These are phyloP conservation scores for Aristolochia contorta DNA, from an alignment of 164 flowering plant genomes.

Conservation along the genomic window DNA sequence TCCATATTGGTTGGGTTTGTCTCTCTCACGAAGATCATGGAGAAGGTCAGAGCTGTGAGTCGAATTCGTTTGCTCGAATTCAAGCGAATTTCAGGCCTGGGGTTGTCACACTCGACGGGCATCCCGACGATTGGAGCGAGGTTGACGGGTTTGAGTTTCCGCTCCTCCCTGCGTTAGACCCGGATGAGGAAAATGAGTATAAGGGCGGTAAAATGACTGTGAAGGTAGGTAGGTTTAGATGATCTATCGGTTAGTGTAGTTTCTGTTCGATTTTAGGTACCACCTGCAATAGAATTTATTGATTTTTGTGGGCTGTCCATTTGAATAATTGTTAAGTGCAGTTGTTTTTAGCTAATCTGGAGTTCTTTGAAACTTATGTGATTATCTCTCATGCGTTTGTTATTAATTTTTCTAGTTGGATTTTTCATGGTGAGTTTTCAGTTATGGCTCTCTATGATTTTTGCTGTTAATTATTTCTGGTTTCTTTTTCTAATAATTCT, in stretches of 20 bases:
- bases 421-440: not conserved
- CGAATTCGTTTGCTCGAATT: constrained; percentile 39
- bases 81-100: constrained; percentile 62
- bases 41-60: constrained; percentile 71
- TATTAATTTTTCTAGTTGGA: not conserved
- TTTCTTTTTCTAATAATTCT: not conserved
- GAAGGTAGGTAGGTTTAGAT: constrained; percentile 48
- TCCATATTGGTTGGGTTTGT: constrained; percentile 17
- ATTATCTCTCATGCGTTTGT: too few species aligned
- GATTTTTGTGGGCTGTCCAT: not conserved
- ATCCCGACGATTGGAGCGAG: constrained; percentile 68
- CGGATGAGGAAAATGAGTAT: constrained; percentile 65
- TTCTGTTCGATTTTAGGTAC: not conserved
- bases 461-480: not conserved
- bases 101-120: constrained; percentile 73
- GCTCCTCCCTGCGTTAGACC: constrained; percentile 89
- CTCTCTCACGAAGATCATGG: constrained; percentile 55
- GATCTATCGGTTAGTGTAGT: not conserved
- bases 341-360: too few species aligned
- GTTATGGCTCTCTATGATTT: not conserved
- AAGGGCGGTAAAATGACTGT: constrained; percentile 69
- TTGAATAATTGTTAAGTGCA: not conserved
- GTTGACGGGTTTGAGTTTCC: constrained; percentile 72
- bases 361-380: too few species aligned
- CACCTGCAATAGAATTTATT: too few species aligned